Base-by-base conservation (phyloP, 257 asterid genomes). In the Jasminum sambac region DNA sequence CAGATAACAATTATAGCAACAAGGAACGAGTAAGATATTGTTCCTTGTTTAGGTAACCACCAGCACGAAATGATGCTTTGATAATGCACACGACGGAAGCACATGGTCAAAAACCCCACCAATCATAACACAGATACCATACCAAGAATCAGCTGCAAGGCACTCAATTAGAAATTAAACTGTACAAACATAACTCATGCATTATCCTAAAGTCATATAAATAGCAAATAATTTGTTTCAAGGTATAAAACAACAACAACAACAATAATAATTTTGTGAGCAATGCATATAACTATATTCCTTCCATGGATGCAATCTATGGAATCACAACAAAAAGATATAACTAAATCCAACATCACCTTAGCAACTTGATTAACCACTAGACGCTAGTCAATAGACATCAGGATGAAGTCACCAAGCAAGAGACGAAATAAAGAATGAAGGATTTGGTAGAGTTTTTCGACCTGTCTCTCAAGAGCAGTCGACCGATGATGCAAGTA, bases 81-180 rank as follows among this genome's bases (percentile, higher is more conserved):
- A 55, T 59, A 64, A 64, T 67, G 60, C 71, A 43, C 19, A 44
- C 42, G 48, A 58, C 79, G 62, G 43, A 62, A 11, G 74, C 81
- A 77, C 78, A 72, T 72, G 81, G 64, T 40, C 64, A 65, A 59
- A 65, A 59, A 34, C 69, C 48, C 74, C 40, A 69, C 70, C 70
- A 63, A 48, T 48, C 64, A 40, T 64, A 21, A 9, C 48, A 30
- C 25, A 44, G 66, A 8, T 11, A 67, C 26, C 39, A 66, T 43
- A 2, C 16, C 60, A 70, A 57, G 42, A 59, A 69, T 52, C 37
- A 64, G 38, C 37, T 16, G 1, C 37, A 50, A 17, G n/a, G 17
- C 16, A 23, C 17, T 36, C 6, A 43, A 4, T 14, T 19, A 55
- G 26, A 50, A 17, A 13, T 6, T 52, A 17, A 43, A 23, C 24